Conservation (phyloP, 2,329 filamentous ascomycete species). For the Amesomyces nigricolor region DNA sequence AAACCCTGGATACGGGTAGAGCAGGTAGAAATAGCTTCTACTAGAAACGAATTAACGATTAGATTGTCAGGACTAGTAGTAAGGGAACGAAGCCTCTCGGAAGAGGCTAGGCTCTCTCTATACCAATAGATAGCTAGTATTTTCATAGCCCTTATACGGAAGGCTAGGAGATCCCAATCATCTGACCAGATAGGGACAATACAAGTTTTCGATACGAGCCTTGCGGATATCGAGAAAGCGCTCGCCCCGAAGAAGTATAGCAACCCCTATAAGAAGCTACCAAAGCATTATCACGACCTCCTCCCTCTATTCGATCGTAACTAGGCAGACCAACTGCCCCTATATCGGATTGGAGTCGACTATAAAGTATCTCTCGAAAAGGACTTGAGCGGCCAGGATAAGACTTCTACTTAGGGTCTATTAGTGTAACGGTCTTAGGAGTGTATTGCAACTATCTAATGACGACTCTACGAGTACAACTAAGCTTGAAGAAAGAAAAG, state of each 20-base stretch:
- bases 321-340: background rate
- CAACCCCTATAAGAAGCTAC: background rate
- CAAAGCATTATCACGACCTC: background rate
- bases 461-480: too few relatives aligned
- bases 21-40: too few relatives aligned
- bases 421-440: too few relatives aligned
- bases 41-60: too few relatives aligned
- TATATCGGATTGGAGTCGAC: background rate
- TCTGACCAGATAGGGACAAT: background rate
- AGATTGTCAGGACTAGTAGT: too few relatives aligned
- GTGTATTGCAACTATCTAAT: too few relatives aligned
- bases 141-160: background rate
- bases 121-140: background rate
- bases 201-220: background rate
- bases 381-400: background rate
- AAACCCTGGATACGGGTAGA: too few relatives aligned
- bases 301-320: background rate
- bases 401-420: background rate
- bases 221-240: slow-evolving; percentile 1
- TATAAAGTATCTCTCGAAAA: background rate
- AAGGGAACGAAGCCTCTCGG: background rate
- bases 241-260: background rate
- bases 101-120: background rate
- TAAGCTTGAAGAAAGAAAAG: too few relatives aligned
- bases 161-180: too few relatives aligned